Evolutionary conservation across 2,329 filamentous ascomycete genomes (phyloP), one percentile per base, ranked within the genome.

Genomic region (Talaromyces sp.): DNA sequence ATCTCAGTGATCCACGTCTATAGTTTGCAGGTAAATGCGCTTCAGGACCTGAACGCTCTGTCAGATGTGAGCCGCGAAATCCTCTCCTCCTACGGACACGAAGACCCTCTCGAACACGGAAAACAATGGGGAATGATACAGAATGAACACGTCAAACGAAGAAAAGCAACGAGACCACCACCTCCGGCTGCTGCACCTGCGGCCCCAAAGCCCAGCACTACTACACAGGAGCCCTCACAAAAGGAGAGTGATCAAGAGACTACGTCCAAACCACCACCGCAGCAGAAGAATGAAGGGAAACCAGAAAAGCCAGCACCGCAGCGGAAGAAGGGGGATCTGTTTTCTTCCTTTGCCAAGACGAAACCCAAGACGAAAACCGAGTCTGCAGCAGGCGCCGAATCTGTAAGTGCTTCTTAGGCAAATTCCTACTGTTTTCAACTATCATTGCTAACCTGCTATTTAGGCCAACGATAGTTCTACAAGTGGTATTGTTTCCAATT

Each of bases 1-100:
- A 86, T 96, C 59, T 83, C 82, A 0, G 90, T 91, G 0, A 88
- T 96, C 63, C 92, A 97, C 68, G 79, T 98, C 51, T 98, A 98
- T 78, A 96, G 92, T 69, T 72, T 98, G 18, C 87, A 90, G 50
- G 83, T 90, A 1, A 83, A 86, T 42, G 83, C 87, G 0, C 79
- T 92, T 16, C 89, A 88, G 74, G 88, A 94, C 70, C 76, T 95
- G 18, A 86, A 91, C 68, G 74, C 88, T 0, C 79, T 97, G 44
- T 86, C 88, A 3, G 88, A 95, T 60, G 85, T 87, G 44, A 86
- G 86, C 50, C 83, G 86, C 30, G 85, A 90, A 63, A 79, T 90
- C 9, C 76, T 83, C 18, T 80, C 81, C 7, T 79, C 87, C 3
- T 80, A 83, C 57, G 75, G 77, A 9, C 76, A 81, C 12, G 85